Evolutionary conservation across 169 alveolate genomes (phyloP).

Genomic region (Plasmodium fragile): DNA sequence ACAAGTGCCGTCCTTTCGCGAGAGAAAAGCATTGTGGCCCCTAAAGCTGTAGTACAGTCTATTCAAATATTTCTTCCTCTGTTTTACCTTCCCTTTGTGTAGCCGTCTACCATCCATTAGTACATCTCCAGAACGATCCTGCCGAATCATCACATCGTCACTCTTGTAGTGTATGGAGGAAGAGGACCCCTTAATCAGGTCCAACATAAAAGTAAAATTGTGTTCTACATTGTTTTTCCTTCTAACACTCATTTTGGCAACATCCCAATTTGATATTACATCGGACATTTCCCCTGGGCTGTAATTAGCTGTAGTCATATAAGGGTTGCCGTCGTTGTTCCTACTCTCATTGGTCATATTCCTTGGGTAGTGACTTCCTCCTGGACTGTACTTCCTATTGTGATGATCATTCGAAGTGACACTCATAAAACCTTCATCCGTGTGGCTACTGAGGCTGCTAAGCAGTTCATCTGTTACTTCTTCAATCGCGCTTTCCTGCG

Average conservation of each 20-base stretch:
- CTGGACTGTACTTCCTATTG: background rate
- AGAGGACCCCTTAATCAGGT: background rate
- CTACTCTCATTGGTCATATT: background rate
- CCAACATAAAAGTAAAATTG: background rate
- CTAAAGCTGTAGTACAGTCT: slow-evolving; percentile 54
- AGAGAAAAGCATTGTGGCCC: background rate
- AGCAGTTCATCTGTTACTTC: background rate
- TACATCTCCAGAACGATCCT: slow-evolving; percentile 11
- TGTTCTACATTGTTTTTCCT: background rate
- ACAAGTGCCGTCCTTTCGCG: background rate
- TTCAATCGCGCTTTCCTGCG: background rate
- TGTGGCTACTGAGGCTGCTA: background rate
- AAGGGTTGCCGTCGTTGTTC: background rate
- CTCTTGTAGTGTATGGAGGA: slow-evolving; percentile 1
- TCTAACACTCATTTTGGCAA: background rate
- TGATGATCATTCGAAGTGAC: slow-evolving; percentile 18
- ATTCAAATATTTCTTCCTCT: slow-evolving; percentile 35
- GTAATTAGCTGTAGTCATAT: background rate
- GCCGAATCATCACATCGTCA: background rate
- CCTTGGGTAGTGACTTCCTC: background rate
- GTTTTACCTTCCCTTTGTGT: background rate
- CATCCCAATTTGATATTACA: background rate
- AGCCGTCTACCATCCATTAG: slow-evolving; percentile 5
- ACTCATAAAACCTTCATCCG: slow-evolving; percentile 22
- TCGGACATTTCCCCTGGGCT: background rate